Evolutionary conservation across 2,329 filamentous ascomycete species (phyloP), one percentile per base, ranked within the genome.

Genomic region (Sarocladiaceae sp.): DNA sequence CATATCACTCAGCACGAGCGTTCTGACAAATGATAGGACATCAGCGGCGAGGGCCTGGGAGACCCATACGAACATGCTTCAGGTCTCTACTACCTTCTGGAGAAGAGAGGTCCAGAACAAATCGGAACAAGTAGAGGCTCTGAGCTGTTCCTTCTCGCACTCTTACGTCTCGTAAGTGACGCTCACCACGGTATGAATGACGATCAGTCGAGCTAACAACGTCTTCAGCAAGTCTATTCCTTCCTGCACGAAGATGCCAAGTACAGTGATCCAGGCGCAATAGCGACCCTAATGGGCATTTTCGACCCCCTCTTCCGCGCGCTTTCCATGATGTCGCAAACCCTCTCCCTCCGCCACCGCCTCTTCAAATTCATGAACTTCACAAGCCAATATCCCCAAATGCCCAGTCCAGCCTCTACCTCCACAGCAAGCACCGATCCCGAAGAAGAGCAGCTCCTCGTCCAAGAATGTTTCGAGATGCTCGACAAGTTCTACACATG

Each of bases 11-110:
- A 12, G 40, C 23, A 46, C 10, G 15, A 33, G 10, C 29, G 8
- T 8, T 28, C 8, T 22, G 17, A n/a, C 11, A 11, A 42, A 20
- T 25, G 26, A 53, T 53, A 68, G 62, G 61, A 66, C 26, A 62
- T 68, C 39, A 67, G 61, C 49, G 66, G 66, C 20, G 65, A 68
- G 22, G 57, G 55, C 0, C 39, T 57, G 1, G 65, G 60, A 5
- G 60, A 65, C 37, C 57, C 61, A 0, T 60, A 57, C 18, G 64
- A 66, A n/a, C 66, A 68, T 37, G 64, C 63, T 1, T 52, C 65
- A 1, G 66, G 66, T 1, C 56, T 68, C 1, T 67, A 65, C 28
- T 68, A 66, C 22, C 59, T 68, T 0, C 18, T 68, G 6, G 66
- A 67, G 46, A 63, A 57, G 48, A 53, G 66, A 55, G 66, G 66